Evolutionary conservation across 2,329 filamentous ascomycete genomes (phyloP).

Genomic region (Cercospora janseana): DNA sequence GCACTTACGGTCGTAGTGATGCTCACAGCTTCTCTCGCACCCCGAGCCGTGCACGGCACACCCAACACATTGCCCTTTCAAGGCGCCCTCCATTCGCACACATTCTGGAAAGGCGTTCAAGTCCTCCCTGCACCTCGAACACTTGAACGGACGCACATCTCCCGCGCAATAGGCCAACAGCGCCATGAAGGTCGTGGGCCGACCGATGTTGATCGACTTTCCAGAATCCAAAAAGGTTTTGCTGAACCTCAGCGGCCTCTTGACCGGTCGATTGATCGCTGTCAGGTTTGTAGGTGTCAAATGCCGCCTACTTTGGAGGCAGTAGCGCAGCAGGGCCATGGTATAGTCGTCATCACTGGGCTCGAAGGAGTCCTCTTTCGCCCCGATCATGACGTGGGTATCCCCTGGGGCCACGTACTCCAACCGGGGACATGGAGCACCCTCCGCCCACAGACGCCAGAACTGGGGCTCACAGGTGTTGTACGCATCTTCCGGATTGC

Average conservation of each 20-base stretch:
- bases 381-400: not conserved
- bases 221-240: not conserved
- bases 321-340: not conserved
- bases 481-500: not conserved
- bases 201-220: not conserved
- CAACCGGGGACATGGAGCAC: not conserved
- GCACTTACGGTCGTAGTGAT: not conserved
- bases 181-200: not conserved
- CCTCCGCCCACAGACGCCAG: not conserved
- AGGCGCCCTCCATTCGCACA: not conserved
- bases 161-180: slow-evolving; percentile 11
- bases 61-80: not conserved
- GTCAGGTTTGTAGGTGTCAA: not conserved
- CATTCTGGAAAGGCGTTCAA: not conserved
- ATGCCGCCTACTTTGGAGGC: not conserved
- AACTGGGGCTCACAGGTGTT: not conserved
- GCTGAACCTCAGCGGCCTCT: slow-evolving; percentile 2
- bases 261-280: slow-evolving; percentile 1
- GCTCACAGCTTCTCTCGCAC: not conserved
- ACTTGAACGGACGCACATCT: not conserved
- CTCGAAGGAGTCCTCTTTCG: not conserved
- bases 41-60: not conserved
- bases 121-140: not conserved
- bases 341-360: slow-evolving; percentile 2
- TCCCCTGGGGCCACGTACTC: not conserved